Conservation (phyloP, 768 basidiomycete species). For the Tricholoma furcatifolium region DNA sequence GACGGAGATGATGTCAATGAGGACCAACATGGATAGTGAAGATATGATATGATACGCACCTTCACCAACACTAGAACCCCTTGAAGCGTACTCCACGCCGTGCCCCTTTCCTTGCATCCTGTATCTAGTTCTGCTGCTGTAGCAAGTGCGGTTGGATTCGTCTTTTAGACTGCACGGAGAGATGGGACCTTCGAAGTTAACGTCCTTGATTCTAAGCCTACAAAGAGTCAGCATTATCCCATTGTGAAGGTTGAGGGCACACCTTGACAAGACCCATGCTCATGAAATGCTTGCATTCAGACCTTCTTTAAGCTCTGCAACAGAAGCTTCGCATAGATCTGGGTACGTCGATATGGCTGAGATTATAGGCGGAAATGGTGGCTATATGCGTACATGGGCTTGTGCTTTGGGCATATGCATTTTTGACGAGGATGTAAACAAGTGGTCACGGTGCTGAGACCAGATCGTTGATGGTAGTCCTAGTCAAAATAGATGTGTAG, state of each 20-base stretch:
- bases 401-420: no score
- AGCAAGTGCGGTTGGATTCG: constrained; percentile 48
- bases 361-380: neutral
- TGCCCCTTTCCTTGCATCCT: constrained; percentile 39
- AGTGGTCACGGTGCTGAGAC: no score
- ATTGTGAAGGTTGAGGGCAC: no score
- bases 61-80: constrained; percentile 55
- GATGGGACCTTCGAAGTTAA: constrained; percentile 56
- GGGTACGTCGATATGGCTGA: constrained; percentile 27
- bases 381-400: no score
- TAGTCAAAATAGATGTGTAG: no score
- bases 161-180: constrained; percentile 60
- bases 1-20: neutral
- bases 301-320: constrained; percentile 43
- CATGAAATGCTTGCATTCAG: constrained; percentile 57
- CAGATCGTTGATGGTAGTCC: no score
- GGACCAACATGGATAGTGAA: neutral
- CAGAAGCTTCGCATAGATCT: constrained; percentile 61
- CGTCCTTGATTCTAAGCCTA: constrained; percentile 70
- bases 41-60: constrained; percentile 30
- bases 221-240: no score
- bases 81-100: constrained; percentile 45
- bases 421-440: no score
- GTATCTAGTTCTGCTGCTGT: constrained; percentile 51
- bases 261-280: constrained; percentile 66